Evolutionary conservation across 2,329 filamentous ascomycete genomes (phyloP), one percentile per base, ranked within the genome.

Genomic region (Fusarium dimerum): DNA sequence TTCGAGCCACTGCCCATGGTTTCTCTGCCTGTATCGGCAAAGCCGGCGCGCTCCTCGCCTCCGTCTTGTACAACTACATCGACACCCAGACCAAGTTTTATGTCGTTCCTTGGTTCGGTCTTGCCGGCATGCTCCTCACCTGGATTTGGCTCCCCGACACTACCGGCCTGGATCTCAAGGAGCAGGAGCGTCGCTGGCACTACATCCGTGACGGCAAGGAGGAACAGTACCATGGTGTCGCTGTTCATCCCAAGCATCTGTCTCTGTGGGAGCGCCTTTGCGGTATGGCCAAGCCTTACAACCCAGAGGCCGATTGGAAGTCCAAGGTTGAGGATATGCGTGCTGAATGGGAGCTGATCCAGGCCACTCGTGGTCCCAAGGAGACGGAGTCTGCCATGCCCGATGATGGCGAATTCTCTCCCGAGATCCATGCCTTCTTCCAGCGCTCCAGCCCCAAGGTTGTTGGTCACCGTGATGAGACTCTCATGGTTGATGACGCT

Each of bases 31-130:
- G 92, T 51, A 79, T 88, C 50, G 93, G 93, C 68, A 97, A 97
- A 76, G 76, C 89, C 1, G 93, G 93, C 60, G 93, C 93, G 36
- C 84, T 97, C 17, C 80, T 91, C 39, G 92, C 93, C 30, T 87
- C 91, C 1, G 85, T 97, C 3, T 78, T 97, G 44, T 97, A 96
- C 85, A 95, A 93, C 81, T 97, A 97, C 80, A 96, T 97, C 73
- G 83, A 85, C 71, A 87, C 84, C 2, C 85, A 88, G 70, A 88
- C 82, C 56, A 94, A 93, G 72, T 97, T 97, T 78, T 86, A 92
- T 72, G 85, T 97, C 41, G 91, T 97, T 1, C 92, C 93, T 17
- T 97, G 93, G 93, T 97, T 96, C 71, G 93, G 93, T 68, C 86
- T 97, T 15, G 86, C 79, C 15, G 93, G 93, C 63, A 90, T 94